A percentile compares a stretch with the other conserved stretches of the same genome.
phyloP scores from a whole-genome alignment of 1,139 yeast species.

The Suhomyces anneliseae region DNA sequence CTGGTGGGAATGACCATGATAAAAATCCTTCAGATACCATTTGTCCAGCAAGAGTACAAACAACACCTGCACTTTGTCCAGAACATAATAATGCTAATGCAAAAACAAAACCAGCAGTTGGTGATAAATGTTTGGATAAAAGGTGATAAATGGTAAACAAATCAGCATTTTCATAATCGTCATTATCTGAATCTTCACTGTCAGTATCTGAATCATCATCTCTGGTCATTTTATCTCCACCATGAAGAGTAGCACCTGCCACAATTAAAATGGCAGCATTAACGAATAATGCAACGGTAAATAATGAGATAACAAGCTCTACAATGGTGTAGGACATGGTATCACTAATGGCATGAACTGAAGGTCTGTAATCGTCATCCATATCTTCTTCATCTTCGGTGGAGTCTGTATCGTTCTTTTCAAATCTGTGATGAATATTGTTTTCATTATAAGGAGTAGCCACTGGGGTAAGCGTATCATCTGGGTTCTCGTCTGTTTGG shows the following conservation, averaged over 20 bases:
- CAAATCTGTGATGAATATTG: slow-evolving; percentile 9
- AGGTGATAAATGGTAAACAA: slow-evolving; percentile 79
- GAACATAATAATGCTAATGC: slow-evolving; percentile 89
- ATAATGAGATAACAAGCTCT: slow-evolving; percentile 71
- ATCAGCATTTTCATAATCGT: slow-evolving; percentile 65
- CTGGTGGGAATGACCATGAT: slow-evolving; percentile 83
- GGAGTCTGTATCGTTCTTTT: slow-evolving; percentile 15
- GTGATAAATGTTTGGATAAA: slow-evolving; percentile 69
- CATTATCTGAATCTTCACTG: slow-evolving; percentile 33
- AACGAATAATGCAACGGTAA: slow-evolving; percentile 81
- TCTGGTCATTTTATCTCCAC: slow-evolving; percentile 13
- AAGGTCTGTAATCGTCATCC: slow-evolving; percentile 54
- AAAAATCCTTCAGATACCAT: slow-evolving; percentile 95
- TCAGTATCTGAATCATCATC: slow-evolving; percentile 15
- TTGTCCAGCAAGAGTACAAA: slow-evolving; percentile 97
- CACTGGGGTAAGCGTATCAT: slow-evolving; percentile 12
- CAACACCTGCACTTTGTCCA: slow-evolving; percentile 98
- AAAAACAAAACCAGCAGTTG: slow-evolving; percentile 90
- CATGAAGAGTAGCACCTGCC: slow-evolving; percentile 71
- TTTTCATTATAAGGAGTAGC: slow-evolving; percentile 13
- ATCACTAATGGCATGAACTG: slow-evolving; percentile 67
- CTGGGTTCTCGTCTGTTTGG: slow-evolving; percentile 1
- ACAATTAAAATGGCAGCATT: slow-evolving; percentile 83
- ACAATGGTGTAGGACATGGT: slow-evolving; percentile 72
- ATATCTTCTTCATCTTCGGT: slow-evolving; percentile 18